These are phyloP conservation scores for Notholithocarpus densiflorus DNA, from an alignment of 306 rosid species.

Conservation along the genomic window DNA sequence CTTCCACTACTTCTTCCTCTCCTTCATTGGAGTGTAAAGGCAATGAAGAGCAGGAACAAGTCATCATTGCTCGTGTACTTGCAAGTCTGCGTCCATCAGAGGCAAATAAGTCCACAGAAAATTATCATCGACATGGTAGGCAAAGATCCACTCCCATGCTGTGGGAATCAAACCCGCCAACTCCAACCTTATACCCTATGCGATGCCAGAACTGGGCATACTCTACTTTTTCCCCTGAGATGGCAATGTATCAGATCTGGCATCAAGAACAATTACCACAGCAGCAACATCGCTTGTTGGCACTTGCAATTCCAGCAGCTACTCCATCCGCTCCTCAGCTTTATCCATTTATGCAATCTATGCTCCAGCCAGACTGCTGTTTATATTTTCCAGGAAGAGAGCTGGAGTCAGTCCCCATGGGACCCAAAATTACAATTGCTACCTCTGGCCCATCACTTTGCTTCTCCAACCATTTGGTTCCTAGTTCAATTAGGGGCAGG, in stretches of 20 bases:
- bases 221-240: constrained; percentile 52
- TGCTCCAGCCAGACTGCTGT: constrained; percentile 48
- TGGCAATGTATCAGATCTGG: constrained; percentile 68
- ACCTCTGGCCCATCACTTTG: constrained; percentile 52
- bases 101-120: constrained; percentile 24
- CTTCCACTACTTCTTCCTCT: constrained; percentile 35
- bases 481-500: constrained; percentile 40
- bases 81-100: constrained; percentile 40
- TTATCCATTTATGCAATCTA: constrained; percentile 63
- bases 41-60: constrained; percentile 69
- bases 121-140: constrained; percentile 28
- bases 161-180: constrained; percentile 33
- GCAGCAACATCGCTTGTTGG: constrained; percentile 51
- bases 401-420: constrained; percentile 42
- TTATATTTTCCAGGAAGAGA: constrained; percentile 56
- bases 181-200: constrained; percentile 33
- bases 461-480: constrained; percentile 42
- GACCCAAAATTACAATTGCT: constrained; percentile 46
- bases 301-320: constrained; percentile 51
- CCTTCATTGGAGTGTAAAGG: constrained; percentile 38
- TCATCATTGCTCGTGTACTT: constrained; percentile 60
- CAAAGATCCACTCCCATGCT: constrained; percentile 31
- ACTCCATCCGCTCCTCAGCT: constrained; percentile 45
- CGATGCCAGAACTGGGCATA: constrained; percentile 46
- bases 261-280: constrained; percentile 63